Evolutionary conservation across 2,329 filamentous ascomycete genomes (phyloP), one percentile per base, ranked within the genome.

Genomic region (Aureobasidium subglaciale): DNA sequence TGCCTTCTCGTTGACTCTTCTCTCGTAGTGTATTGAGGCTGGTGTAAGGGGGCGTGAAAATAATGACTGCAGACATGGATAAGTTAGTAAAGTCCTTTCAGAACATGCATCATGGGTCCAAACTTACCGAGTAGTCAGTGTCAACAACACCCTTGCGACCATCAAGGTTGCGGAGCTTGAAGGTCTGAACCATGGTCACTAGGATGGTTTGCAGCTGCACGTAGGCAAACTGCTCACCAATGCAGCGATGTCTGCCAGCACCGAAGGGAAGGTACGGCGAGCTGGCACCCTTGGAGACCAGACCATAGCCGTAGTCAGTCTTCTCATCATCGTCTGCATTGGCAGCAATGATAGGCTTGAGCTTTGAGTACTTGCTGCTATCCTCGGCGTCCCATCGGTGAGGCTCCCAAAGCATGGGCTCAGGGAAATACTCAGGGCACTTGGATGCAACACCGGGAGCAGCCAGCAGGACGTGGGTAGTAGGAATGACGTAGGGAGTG

Each of bases 151-250:
- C 80, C 66, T 82, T 75, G 68, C 80, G 82, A n/a, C 87, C 86
- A 63, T 87, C 83, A 2, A 84, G 70, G 64, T 90, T 95, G 66
- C 79, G 78, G 69, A 96, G 82, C 75, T 89, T 92, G 76, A 96
- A 88, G 53, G 83, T 70, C 48, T 90, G 81, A 37, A 95, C 87
- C 61, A 91, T 75, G 57, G 84, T 84, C 49, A 85, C 89, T 11
- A 86, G 76, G 62, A 97, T 95, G 41, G 89, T 90, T 68, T 91
- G 86, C 60, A 97, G 78, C 74, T 97, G 92, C 57, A 95, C 79
- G 69, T 95, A 95, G 63, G 92, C 92, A 70, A 96, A 97, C 67
- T 96, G 90, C 78, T 97, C 92, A 62, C 92, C 92, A 67, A 97
- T 96, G 73, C 92, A 97, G 62, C 92, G 81, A 73, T 97, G 92